Conservation (phyloP, 129 eudicot genomes). For the Flaveria sonorensis region DNA sequence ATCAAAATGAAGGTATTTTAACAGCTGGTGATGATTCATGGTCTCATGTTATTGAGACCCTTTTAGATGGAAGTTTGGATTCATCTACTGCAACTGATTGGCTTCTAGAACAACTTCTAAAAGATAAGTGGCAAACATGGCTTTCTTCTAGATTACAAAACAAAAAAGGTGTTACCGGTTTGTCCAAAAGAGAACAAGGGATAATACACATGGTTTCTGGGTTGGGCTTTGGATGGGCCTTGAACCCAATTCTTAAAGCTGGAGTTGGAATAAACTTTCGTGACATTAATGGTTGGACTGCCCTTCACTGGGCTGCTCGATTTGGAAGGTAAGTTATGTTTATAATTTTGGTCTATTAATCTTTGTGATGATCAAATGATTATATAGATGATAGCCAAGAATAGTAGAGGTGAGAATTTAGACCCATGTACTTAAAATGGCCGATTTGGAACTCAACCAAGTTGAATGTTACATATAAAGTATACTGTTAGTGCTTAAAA, state of each 20-base stretch:
- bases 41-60: conserved; percentile 67
- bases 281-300: conserved; percentile 92
- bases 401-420: background rate
- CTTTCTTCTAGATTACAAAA: conserved; percentile 51
- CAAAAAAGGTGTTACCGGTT: conserved; percentile 20
- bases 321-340: conserved; percentile 75
- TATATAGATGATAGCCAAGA: conserved; percentile 7
- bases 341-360: background rate
- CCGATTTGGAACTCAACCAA: background rate
- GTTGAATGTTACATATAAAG: background rate
- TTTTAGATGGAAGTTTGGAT: conserved; percentile 57
- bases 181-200: conserved; percentile 95
- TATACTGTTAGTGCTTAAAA: background rate
- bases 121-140: conserved; percentile 83
- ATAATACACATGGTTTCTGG: conserved; percentile 94
- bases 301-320: conserved; percentile 99
- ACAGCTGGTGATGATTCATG: conserved; percentile 64
- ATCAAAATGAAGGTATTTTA: conserved; percentile 43
- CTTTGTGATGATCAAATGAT: conserved; percentile 9
- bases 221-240: conserved; percentile 94
- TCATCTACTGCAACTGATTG: conserved; percentile 55
- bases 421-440: background rate
- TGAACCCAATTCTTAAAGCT: conserved; percentile 65
- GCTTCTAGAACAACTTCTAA: conserved; percentile 81
- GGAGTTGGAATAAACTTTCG: conserved; percentile 86